These are phyloP conservation scores for Senna siamea DNA, from an alignment of 306 rosid genomes.

Conservation along the genomic window DNA sequence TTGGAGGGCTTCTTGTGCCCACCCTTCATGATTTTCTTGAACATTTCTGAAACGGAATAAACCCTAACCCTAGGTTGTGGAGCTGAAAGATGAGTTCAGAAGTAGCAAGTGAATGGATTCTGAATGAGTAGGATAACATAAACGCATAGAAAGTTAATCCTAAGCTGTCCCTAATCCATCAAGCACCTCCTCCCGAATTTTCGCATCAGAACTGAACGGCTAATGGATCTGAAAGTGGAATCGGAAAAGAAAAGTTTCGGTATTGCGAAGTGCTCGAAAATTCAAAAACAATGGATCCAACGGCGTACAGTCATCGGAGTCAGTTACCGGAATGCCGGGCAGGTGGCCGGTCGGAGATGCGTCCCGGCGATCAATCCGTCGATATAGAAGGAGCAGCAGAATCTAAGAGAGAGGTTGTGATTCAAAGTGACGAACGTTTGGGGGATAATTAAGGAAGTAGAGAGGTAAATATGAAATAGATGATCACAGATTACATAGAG, in stretches of 20 bases:
- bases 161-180: constrained; percentile 34
- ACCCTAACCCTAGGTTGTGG: constrained; percentile 64
- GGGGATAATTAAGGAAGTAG: constrained; percentile 31
- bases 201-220: constrained; percentile 45
- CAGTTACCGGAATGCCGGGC: constrained; percentile 59
- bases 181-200: constrained; percentile 2
- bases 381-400: constrained; percentile 6
- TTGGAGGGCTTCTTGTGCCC: constrained; percentile 89
- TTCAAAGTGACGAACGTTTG: constrained; percentile 21
- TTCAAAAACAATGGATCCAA: constrained; percentile 39
- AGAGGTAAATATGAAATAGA: neutral
- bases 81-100: constrained; percentile 39
- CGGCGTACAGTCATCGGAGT: constrained; percentile 44
- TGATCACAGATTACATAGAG: neutral
- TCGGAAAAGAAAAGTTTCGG: constrained; percentile 33
- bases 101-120: constrained; percentile 39
- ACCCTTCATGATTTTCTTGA: constrained; percentile 85
- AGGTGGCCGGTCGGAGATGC: constrained; percentile 40
- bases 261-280: constrained; percentile 23
- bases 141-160: constrained; percentile 40
- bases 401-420: constrained; percentile 33
- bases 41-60: constrained; percentile 57
- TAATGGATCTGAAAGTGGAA: constrained; percentile 52
- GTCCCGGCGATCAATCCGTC: constrained; percentile 61
- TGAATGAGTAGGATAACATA: constrained; percentile 28